Base-by-base conservation (phyloP, 2,329 filamentous ascomycete species). In the Neurospora sp. region DNA sequence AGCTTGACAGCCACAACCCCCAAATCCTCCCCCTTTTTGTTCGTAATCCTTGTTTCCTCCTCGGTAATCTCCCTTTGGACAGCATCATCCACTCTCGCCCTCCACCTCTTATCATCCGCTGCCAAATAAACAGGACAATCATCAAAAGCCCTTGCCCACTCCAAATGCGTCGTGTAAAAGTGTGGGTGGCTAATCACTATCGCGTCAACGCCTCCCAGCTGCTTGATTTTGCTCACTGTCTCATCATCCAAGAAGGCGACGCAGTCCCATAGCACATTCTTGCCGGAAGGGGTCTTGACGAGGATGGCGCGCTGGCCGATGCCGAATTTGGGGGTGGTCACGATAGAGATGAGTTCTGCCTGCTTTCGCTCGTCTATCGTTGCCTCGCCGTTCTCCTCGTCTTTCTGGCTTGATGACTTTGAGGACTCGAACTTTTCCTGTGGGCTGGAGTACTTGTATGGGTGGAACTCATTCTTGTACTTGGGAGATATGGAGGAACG, bases 121-220 rank as follows among this genome's bases (percentile, higher is more conserved):
- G 89, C 83, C 1, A 92, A 76, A 75, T 91, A 94, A 0, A 96
- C 87, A 0, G 88, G 88, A 74, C 91, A 93, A 4, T 80, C 23
- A 15, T 11, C 74, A 74, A 96, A 95, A 0, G 84, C 83, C 65
- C 82, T 77, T 0, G 90, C 89, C 92, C 92, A 96, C 73, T 90
- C 87, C 0, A 91, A 79, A 77, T 93, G 90, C 3, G 91, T 91
- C 15, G 88, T 89, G 80, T 92, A 96, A 80, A 92, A 96, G 77
- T 96, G 92, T 68, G 92, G 92, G 79, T 96, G 91, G 11, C 86
- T 89, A 72, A 94, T 92, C 74, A 88, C 88, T 66, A 96, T 93
- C 0, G 89, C 91, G 40, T 82, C 81, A 12, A 96, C 76, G 0
- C 91, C 91, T 62, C 92, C 92, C 6, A 88, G 82, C 0, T 76